Base-by-base conservation (phyloP, 2,329 filamentous ascomycete species). In the Bipolaris oryzae region DNA sequence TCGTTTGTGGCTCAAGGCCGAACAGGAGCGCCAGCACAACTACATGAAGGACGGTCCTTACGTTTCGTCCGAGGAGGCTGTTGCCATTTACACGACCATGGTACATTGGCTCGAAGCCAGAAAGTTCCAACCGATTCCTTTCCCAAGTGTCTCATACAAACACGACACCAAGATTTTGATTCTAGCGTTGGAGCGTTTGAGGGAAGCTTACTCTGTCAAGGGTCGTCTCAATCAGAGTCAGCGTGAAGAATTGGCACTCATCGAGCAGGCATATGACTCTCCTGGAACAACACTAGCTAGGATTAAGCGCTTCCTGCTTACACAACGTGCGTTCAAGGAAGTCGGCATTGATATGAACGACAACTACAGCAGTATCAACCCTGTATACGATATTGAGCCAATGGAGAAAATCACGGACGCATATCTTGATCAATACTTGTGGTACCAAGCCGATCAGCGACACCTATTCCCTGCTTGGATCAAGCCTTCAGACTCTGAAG, bases 261-360 rank as follows among this genome's bases (percentile, higher is more conserved):
- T 99, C 56, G 95, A 99, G 74, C 95, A 99, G 78, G 96, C 95
- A 3, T 99, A 99, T 68, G 95, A 99, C 74, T 97, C 93, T 60
- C 95, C 96, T 2, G 95, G 95, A 58, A 99, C 95, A 1, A 98
- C 95, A 0, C 77, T 99, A 55, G 94, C 96, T 62, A 86, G 95
- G 56, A 99, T 99, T 80, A 99, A 99, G 83, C 90, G 95, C 46
- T 98, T 98, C 82, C 82, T 99, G 61, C 86, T 99, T 42, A 99
- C 96, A 0, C 95, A 99, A 74, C 87, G 95, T 76, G 95, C 96
- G 1, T 99, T 99, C 85, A 99, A 99, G 79, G 95, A 99, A 78
- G 95, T 99, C 42, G 95, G 94, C 53, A 99, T 99, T 66, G 95
- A 99, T 74, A 99, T 99, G 95, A 99, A 99, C 76, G 95, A 99